Conservation (phyloP, 306 rosid genomes). For the Cucumis hystrix region DNA sequence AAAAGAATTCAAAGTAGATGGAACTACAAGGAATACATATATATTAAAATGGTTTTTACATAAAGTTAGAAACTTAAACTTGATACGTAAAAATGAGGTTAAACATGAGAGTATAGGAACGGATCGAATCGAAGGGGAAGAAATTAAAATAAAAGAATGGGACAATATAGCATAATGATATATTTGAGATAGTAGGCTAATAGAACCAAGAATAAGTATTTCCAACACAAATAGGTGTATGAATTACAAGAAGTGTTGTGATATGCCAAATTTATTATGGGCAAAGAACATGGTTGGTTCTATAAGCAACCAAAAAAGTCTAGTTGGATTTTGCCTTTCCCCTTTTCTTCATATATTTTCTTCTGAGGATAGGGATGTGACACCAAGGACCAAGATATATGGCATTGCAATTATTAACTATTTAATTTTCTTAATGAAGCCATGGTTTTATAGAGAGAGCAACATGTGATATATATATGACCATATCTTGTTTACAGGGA, state of each 20-base stretch:
- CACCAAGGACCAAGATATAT: background rate
- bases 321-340: background rate
- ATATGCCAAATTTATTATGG: background rate
- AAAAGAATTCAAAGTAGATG: background rate
- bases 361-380: constrained; percentile 6
- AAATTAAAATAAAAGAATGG: background rate
- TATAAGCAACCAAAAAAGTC: constrained; percentile 9
- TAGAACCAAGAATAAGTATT: background rate
- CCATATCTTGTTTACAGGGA: background rate
- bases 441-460: background rate
- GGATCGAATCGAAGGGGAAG: no score
- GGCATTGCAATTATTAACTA: background rate
- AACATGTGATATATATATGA: background rate
- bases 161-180: background rate
- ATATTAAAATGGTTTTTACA: background rate
- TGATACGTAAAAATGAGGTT: no score
- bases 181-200: background rate
- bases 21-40: background rate
- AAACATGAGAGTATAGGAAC: no score
- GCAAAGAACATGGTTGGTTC: constrained; percentile 11
- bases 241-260: background rate
- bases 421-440: background rate
- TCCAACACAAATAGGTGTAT: background rate
- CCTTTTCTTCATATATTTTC: background rate
- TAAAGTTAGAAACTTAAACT: background rate